These are phyloP conservation scores for Zymoseptoria pseudotritici DNA, from an alignment of 2,329 filamentous ascomycete genomes.

Conservation along the genomic window DNA sequence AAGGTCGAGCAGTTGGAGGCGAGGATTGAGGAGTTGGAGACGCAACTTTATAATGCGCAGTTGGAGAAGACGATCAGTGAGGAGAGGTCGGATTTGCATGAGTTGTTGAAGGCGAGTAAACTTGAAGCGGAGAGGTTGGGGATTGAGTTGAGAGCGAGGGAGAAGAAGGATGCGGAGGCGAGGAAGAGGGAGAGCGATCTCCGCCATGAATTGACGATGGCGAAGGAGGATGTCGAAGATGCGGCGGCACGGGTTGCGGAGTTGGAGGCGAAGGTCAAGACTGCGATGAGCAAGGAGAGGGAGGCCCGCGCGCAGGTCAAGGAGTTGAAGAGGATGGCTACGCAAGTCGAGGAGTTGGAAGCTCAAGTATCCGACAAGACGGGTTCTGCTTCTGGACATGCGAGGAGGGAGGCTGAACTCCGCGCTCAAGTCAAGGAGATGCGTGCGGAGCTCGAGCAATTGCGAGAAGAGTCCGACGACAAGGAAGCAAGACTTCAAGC, in stretches of 20 bases:
- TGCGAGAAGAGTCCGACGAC: conserved; percentile 35
- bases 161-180: conserved; percentile 55
- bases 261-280: conserved; percentile 23
- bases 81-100: conserved; percentile 54
- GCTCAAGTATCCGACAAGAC: conserved; percentile 42
- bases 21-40: conserved; percentile 50
- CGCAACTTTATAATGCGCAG: conserved; percentile 51
- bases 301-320: conserved; percentile 32
- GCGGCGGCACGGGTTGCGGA: conserved; percentile 52
- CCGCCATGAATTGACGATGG: conserved; percentile 59
- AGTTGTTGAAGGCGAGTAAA: conserved; percentile 55
- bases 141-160: conserved; percentile 62
- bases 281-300: conserved; percentile 27
- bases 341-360: conserved; percentile 29
- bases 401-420: conserved; percentile 34
- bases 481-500: conserved; percentile 34
- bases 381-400: conserved; percentile 30
- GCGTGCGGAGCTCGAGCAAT: conserved; percentile 26
- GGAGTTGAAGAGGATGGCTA: conserved; percentile 25
- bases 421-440: conserved; percentile 29
- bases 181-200: conserved; percentile 52
- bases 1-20: conserved; percentile 39
- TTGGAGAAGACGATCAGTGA: conserved; percentile 44
- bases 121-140: conserved; percentile 51
- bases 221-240: conserved; percentile 34